These are phyloP conservation scores for Pezicula carpinea DNA, from an alignment of 2,329 filamentous ascomycete species.

Conservation along the genomic window DNA sequence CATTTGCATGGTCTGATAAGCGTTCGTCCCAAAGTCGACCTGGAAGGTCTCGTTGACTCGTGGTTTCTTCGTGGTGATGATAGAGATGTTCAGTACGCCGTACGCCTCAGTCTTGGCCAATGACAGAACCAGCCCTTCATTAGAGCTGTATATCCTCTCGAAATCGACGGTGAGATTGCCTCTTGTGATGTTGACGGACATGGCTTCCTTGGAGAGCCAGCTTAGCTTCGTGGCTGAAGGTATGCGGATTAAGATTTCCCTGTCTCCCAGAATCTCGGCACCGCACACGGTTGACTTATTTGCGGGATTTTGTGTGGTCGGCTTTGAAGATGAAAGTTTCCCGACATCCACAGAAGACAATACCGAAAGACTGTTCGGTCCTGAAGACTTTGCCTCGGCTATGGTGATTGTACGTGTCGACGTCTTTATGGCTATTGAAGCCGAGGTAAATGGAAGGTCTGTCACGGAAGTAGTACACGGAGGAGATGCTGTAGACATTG, in stretches of 20 bases:
- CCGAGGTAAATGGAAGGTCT: conserved; percentile 19
- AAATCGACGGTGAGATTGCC: conserved; percentile 43
- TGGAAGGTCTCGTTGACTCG: conserved; percentile 57
- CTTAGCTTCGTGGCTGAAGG: conserved; percentile 44
- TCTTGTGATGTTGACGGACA: conserved; percentile 50
- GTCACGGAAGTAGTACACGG: conserved; percentile 11
- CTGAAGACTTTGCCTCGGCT: conserved; percentile 29
- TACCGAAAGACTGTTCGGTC: conserved; percentile 33
- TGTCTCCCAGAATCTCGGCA: conserved; percentile 39
- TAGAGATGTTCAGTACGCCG: conserved; percentile 52
- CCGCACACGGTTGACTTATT: conserved; percentile 36
- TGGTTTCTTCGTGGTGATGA: conserved; percentile 54
- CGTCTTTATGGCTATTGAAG: conserved; percentile 20
- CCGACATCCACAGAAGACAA: conserved; percentile 35
- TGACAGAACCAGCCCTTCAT: conserved; percentile 32
- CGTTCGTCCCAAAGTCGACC: conserved; percentile 48
- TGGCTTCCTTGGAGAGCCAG: conserved; percentile 53
- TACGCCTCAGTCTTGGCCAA: conserved; percentile 50
- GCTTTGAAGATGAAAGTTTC: conserved; percentile 15
- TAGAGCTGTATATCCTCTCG: conserved; percentile 32
- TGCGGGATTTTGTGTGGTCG: conserved; percentile 10
- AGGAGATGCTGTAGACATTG: conserved; percentile 19
- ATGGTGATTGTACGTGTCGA: conserved; percentile 28
- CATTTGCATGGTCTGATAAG: conserved; percentile 20
- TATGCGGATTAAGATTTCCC: conserved; percentile 51